Evolutionary conservation across 371 early-diverging fungal genomes (phyloP), one percentile per base, ranked within the genome.

Genomic region (Gilbertella persicaria): DNA sequence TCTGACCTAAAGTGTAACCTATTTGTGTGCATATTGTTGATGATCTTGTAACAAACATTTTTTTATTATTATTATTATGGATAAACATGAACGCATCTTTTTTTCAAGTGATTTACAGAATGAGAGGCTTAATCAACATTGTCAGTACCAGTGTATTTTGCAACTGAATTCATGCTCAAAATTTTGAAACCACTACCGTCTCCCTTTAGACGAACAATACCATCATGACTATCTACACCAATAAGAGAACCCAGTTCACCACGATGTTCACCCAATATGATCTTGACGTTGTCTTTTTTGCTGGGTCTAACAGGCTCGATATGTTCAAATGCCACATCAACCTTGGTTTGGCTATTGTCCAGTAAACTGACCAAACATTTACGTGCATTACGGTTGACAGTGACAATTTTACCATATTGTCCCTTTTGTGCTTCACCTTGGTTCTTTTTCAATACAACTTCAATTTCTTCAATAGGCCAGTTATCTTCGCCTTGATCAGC

Each of bases 161-260:
- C 87, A 45, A 89, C 73, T 24, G 69, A 64, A 30, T 64, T 67
- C 77, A 89, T 79, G 13, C 77, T 75, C 67, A 85, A 64, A 37
- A 85, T 79, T 60, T 82, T 79, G 71, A 84, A 85, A 39, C 84
- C 85, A 30, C 70, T 72, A 30, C 73, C 78, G 50, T 79, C 83
- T 7, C 67, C 69, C 44, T 75, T 71, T 26, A 87, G 66, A 60
- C 87, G 80, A 41, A 96, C 88, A 63, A 93, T 84, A 55, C 89
- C 94, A 52, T 91, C 91, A 55, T 85, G 72, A 7, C 85, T 89
- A 72, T 93, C 92, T 9, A 88, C 84, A 44, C 88, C 91, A 47
- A 92, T 82, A 58, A 96, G 67, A 1, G 80, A 79, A 9, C 95
- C 97, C 26, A 84, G 54, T 39, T 83, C 73, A n/a, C 91, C 92